Conservation (phyloP, 106 monocot genomes). For the Chionographis japonica region DNA sequence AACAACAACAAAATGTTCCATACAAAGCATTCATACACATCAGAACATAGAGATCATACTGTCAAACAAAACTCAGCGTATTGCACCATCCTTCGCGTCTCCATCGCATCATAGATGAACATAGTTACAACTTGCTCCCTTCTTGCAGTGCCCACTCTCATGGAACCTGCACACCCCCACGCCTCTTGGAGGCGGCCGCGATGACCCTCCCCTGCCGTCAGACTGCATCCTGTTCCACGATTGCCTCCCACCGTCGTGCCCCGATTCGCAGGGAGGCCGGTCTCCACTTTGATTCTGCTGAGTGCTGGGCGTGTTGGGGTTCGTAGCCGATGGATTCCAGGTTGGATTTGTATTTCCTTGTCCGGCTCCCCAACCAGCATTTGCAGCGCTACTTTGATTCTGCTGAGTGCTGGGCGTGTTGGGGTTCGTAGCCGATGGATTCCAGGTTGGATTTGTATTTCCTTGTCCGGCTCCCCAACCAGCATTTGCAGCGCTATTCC, state of each 20-base stretch:
- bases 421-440: slow-evolving; percentile 21
- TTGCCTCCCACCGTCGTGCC: slow-evolving; percentile 20
- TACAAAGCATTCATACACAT: too few relatives aligned
- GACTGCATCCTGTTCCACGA: slow-evolving; percentile 18
- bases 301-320: too few relatives aligned
- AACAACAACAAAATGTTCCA: too few relatives aligned
- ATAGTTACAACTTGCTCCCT: slow-evolving; percentile 41
- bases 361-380: too few relatives aligned
- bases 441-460: slow-evolving; percentile 18
- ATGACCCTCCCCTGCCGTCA: slow-evolving; percentile 17
- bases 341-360: too few relatives aligned
- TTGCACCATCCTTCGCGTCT: too few relatives aligned
- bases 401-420: slow-evolving; percentile 14
- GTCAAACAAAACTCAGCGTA: too few relatives aligned
- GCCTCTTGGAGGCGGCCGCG: slow-evolving; percentile 6
- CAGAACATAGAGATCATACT: too few relatives aligned
- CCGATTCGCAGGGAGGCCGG: slow-evolving; percentile 15
- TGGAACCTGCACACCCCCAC: slow-evolving; percentile 37
- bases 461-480: slow-evolving; percentile 20
- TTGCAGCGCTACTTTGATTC: too few relatives aligned
- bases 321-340: too few relatives aligned
- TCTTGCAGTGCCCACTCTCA: slow-evolving; percentile 61
- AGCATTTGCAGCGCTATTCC: slow-evolving; percentile 19
- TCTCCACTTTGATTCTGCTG: slow-evolving; percentile 20
- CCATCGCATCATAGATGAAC: slow-evolving; percentile 23